phyloP scores from a whole-genome alignment of 768 basidiomycete genomes.

The Termitomyces sp. region DNA sequence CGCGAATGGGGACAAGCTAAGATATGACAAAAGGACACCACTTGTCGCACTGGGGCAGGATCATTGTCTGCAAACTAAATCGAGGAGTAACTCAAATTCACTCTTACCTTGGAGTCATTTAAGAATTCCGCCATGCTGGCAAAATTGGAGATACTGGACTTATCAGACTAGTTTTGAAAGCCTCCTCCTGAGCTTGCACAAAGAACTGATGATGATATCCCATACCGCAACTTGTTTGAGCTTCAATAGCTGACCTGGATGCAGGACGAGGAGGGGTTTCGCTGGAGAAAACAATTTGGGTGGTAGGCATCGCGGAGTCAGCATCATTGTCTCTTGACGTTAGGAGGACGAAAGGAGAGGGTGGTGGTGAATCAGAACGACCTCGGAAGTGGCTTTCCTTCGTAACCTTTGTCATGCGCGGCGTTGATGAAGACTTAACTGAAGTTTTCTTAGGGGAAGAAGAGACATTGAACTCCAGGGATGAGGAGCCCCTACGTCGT shows the following conservation, averaged over 20 bases:
- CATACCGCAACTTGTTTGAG: constrained; percentile 4
- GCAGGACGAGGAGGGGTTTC: background rate
- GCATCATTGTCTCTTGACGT: background rate
- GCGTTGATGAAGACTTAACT: background rate
- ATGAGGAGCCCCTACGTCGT: background rate
- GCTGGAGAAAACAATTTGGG: background rate
- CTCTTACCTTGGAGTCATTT: background rate
- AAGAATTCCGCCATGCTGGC: background rate
- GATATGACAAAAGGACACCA: background rate
- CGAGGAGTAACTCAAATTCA: background rate
- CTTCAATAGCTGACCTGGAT: background rate
- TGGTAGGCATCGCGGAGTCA: background rate
- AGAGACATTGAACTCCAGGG: background rate
- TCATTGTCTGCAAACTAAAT: background rate
- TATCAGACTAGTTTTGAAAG: background rate
- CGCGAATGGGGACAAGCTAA: background rate
- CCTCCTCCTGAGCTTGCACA: constrained; percentile 4
- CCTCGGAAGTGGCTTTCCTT: background rate
- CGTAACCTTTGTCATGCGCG: background rate
- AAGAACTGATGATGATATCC: constrained; percentile 20
- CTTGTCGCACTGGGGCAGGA: background rate
- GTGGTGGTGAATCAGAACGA: constrained; percentile 4
- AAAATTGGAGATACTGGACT: background rate
- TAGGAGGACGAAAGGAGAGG: constrained; percentile 9
- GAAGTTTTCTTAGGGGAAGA: background rate